These are phyloP conservation scores for Trametes meyenii DNA, from an alignment of 768 basidiomycete species.

Conservation along the genomic window DNA sequence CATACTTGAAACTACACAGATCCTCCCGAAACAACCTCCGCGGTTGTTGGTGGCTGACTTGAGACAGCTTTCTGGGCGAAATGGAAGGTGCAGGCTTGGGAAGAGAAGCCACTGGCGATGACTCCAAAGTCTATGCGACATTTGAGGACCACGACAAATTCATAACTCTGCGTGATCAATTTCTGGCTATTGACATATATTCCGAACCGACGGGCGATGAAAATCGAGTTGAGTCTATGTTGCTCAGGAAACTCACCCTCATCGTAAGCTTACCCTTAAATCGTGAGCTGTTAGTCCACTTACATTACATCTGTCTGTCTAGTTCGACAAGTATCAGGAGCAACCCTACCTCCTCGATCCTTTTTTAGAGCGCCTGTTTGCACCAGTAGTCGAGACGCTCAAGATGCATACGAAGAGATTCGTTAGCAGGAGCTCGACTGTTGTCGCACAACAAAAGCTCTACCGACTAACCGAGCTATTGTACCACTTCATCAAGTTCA, in stretches of 20 bases:
- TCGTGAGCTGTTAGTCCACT: not conserved
- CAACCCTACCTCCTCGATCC: conserved; percentile 93
- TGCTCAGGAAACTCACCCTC: conserved; percentile 46
- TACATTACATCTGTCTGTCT: not conserved
- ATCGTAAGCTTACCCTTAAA: conserved; percentile 46
- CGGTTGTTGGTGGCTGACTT: too few species aligned
- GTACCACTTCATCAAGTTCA: conserved; percentile 82
- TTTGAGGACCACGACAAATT: conserved; percentile 71
- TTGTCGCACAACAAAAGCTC: conserved; percentile 37
- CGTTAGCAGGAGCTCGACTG: conserved; percentile 11
- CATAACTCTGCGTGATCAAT: conserved; percentile 47
- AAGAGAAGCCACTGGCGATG: conserved; percentile 41
- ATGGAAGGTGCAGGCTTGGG: not conserved
- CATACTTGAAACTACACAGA: too few species aligned
- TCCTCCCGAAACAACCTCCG: too few species aligned
- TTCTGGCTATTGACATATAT: conserved; percentile 53
- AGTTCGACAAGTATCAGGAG: conserved; percentile 89
- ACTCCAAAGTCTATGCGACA: conserved; percentile 47
- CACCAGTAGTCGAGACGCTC: conserved; percentile 69
- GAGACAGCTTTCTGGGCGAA: too few species aligned
- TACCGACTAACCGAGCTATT: conserved; percentile 61
- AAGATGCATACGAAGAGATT: conserved; percentile 52
- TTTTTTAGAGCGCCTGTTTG: conserved; percentile 75
- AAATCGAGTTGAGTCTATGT: conserved; percentile 43
- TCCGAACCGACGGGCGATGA: conserved; percentile 35